Percentiles rank a stretch among this genome's conserved stretches.
These are phyloP conservation scores for Coix lacrymajobi DNA, from an alignment of 176 grass and related monocot species.

Conservation along the genomic window DNA sequence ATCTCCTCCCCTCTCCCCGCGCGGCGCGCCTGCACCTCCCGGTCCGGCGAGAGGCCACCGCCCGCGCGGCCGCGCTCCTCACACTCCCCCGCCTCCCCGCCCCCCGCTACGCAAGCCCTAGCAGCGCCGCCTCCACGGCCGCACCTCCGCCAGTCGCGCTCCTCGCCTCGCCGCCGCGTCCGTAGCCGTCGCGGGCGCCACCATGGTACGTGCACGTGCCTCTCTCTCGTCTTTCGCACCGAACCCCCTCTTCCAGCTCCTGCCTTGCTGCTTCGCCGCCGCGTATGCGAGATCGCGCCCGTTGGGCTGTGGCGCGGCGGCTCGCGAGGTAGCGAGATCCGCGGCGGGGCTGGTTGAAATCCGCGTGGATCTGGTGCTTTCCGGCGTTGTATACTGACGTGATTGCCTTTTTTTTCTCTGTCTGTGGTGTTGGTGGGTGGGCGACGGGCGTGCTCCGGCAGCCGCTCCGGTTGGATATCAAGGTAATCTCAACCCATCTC, in stretches of 20 bases:
- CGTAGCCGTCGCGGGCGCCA: constrained; percentile 15
- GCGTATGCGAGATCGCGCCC: constrained; percentile 15
- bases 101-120: neutral
- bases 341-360: constrained; percentile 15
- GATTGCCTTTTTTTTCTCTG: neutral
- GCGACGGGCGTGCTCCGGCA: constrained; percentile 36
- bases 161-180: neutral
- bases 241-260: neutral
- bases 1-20: constrained; percentile 1
- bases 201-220: constrained; percentile 35
- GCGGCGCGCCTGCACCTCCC: neutral
- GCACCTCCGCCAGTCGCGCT: neutral
- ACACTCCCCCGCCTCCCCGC: neutral
- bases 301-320: neutral
- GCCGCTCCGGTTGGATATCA: constrained; percentile 99
- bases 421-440: neutral
- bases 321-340: constrained; percentile 25
- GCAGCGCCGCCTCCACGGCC: neutral
- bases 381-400: constrained; percentile 9
- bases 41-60: constrained; percentile 20
- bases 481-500: constrained; percentile 44
- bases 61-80: neutral
- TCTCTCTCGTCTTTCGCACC: neutral
- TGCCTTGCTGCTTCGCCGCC: neutral
- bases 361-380: constrained; percentile 40